Percentiles rank a stretch among this genome's conserved stretches.
Conservation (phyloP, 129 eudicot genomes). For the Oenanthe sinensis region DNA sequence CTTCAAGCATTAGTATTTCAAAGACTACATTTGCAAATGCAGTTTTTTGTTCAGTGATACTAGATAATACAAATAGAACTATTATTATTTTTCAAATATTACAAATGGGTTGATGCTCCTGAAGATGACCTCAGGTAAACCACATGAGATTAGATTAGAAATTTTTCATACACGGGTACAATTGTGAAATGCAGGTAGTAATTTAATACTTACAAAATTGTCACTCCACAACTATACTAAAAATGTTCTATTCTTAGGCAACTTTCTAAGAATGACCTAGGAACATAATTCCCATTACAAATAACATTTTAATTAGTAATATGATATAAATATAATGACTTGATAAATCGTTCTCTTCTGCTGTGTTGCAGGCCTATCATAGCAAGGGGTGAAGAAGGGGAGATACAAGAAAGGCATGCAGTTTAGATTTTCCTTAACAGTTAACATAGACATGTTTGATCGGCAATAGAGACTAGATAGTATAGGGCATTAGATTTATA, state of each 20-base stretch:
- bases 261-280: too few species aligned
- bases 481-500: neutral
- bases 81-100: neutral
- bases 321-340: neutral
- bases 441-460: slow-evolving; percentile 4
- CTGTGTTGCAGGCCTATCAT: slow-evolving; percentile 49
- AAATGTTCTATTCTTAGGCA: too few species aligned
- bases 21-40: neutral
- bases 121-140: too few species aligned
- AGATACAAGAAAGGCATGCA: slow-evolving; percentile 37
- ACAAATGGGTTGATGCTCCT: too few species aligned
- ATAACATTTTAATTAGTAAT: too few species aligned
- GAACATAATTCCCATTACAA: too few species aligned
- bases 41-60: neutral
- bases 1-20: neutral
- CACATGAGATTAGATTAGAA: too few species aligned
- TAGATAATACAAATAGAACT: neutral
- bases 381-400: slow-evolving; percentile 41
- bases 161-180: too few species aligned
- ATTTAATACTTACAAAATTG: too few species aligned
- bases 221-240: too few species aligned
- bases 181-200: too few species aligned
- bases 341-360: slow-evolving; percentile 1
- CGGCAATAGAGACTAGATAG: neutral
- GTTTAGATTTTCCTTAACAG: slow-evolving; percentile 18